Conservation (phyloP, 768 basidiomycete genomes). For the Pleurotus tuber-regium region DNA sequence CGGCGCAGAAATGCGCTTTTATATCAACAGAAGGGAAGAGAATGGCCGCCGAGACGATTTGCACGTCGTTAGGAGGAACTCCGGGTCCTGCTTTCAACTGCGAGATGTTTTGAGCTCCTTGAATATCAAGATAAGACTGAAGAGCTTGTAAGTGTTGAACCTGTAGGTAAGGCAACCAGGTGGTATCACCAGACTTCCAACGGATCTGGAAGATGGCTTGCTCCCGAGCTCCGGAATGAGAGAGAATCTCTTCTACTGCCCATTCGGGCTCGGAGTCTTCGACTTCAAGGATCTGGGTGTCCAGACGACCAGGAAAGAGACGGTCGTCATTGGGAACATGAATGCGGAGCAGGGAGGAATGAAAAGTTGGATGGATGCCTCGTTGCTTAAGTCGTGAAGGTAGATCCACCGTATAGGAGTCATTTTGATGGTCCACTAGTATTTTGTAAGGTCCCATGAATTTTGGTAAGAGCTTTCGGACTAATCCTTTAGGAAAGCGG, state of each 20-base stretch:
- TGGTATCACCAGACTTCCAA: conserved; percentile 32
- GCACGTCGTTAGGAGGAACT: background rate
- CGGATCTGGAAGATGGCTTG: conserved; percentile 26
- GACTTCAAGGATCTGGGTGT: conserved; percentile 17
- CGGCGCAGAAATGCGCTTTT: no score
- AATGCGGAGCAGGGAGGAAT: conserved; percentile 24
- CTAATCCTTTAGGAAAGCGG: conserved; percentile 20
- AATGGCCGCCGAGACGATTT: no score
- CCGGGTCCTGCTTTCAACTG: background rate
- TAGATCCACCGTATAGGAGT: conserved; percentile 12
- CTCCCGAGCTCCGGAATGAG: conserved; percentile 23
- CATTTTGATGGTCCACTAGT: conserved; percentile 8
- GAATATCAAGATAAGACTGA: conserved; percentile 4
- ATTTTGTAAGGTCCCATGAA: conserved; percentile 25
- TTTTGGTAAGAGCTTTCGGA: conserved; percentile 31
- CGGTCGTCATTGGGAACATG: conserved; percentile 26
- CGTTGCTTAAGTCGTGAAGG: conserved; percentile 14
- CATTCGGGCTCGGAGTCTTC: conserved; percentile 14
- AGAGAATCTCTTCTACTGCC: conserved; percentile 21
- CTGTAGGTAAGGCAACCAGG: conserved; percentile 29
- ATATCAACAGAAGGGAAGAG: no score
- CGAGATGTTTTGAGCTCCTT: background rate
- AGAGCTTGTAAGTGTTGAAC: conserved; percentile 11
- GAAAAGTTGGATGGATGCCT: conserved; percentile 28
- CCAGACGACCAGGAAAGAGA: conserved; percentile 27